Base-by-base conservation (phyloP, 2,329 filamentous ascomycete genomes). In the Parastagonospora avenae region DNA sequence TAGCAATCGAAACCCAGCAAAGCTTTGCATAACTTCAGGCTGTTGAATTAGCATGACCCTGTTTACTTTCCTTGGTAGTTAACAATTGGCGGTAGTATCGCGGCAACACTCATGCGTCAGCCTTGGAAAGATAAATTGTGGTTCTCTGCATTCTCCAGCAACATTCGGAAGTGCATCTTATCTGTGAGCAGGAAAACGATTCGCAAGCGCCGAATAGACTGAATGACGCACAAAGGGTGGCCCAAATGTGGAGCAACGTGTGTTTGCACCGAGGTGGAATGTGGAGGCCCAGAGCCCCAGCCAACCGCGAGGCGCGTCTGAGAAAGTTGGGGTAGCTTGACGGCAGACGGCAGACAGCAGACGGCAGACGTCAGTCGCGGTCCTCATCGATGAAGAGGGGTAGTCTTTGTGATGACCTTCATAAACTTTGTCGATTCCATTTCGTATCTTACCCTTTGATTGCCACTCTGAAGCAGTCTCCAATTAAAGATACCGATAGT, bases 361-460 rank as follows among this genome's bases (percentile, higher is more conserved):
- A 16, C 28, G 16, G 40, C 43, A 24, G 33, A 45, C n/a, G 36
- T 28, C 36, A 28, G 45, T 47, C 14, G 24, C 16, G 11, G 46
- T 31, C 14, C 14, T 29, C 8, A 14, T 37, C 28, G 27, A 37
- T 31, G 28, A 42, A 15, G 46, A 49, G 42, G 46, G 50, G 50
- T 49, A 41, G 19, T 28, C 8, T 30, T 29, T 12, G 39, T 11
- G 19, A 16, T 16, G 11, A 8, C n/a, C 6, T 8, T 37, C 12
- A 2, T 16, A 16, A 16, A 16, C 14, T 15, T 8, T 7, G 4
- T 37, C 19, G 5, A 5, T 8, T 19, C 19, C 35, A 3, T 4
- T 37, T 37, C 35, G 46, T 41, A 47, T 10, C 59, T 57, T 24
- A 57, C 57, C 9, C 5, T 24, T 5, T 24, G 3, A 24, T 5